phyloP scores from a whole-genome alignment of 306 rosid genomes.

The Cucumis melo region DNA sequence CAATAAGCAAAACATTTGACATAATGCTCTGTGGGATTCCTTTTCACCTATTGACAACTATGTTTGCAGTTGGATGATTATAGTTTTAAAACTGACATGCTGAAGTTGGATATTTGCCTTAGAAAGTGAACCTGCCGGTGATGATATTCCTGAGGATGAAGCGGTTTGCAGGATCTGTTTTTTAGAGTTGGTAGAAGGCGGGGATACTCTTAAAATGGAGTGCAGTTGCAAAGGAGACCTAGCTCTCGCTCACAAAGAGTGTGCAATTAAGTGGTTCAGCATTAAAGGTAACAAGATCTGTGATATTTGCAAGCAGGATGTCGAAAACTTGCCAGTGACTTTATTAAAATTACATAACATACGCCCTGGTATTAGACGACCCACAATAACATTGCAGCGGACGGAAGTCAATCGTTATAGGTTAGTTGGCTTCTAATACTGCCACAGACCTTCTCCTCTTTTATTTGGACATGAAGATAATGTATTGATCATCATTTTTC shows the following conservation, averaged over 20 bases:
- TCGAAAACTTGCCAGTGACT: conserved; percentile 65
- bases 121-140: conserved; percentile 54
- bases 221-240: conserved; percentile 97
- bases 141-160: conserved; percentile 92
- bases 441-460: neutral
- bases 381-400: conserved; percentile 21
- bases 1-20: neutral
- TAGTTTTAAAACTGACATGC: neutral
- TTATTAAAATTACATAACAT: conserved; percentile 48
- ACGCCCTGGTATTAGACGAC: conserved; percentile 22
- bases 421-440: conserved; percentile 24
- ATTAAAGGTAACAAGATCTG: conserved; percentile 87
- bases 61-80: neutral
- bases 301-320: conserved; percentile 81
- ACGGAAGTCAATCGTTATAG: conserved; percentile 37
- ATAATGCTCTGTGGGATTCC: neutral
- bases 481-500: neutral
- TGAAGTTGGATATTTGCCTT: neutral
- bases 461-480: neutral
- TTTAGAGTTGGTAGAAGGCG: conserved; percentile 68
- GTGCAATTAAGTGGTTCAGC: conserved; percentile 94
- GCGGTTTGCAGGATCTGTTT: conserved; percentile 92
- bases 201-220: conserved; percentile 73
- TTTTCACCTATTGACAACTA: neutral
- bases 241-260: conserved; percentile 87